Evolutionary conservation across 192 early-diverging fungal species (phyloP).

Genomic region (Lunasporangiospora selenospora): DNA sequence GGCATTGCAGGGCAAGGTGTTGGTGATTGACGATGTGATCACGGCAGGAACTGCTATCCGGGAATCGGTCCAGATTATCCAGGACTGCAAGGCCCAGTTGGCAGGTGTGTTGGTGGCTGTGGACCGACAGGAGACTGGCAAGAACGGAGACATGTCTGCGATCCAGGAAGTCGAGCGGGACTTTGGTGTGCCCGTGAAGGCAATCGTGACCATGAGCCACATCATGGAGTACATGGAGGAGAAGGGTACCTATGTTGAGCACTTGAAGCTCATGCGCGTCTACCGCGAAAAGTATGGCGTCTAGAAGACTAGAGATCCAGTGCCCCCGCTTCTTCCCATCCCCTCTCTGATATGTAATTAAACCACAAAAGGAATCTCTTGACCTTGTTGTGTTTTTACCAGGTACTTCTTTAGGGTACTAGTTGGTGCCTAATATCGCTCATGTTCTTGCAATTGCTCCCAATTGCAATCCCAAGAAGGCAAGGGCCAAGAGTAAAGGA

Average conservation of each 20-base stretch:
- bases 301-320: no score
- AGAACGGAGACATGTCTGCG: slow-evolving; percentile 70
- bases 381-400: no score
- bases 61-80: slow-evolving; percentile 86
- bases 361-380: no score
- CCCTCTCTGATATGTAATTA: no score
- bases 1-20: slow-evolving; percentile 73
- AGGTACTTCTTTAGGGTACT: no score
- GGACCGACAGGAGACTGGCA: slow-evolving; percentile 88
- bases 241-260: slow-evolving; percentile 65
- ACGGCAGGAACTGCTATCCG: slow-evolving; percentile 99
- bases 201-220: slow-evolving; percentile 86
- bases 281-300: slow-evolving; percentile 90
- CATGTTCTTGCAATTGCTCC: no score
- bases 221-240: slow-evolving; percentile 90
- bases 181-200: slow-evolving; percentile 78
- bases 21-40: slow-evolving; percentile 98
- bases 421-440: no score
- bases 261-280: slow-evolving; percentile 73
- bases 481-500: no score
- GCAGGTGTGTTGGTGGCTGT: slow-evolving; percentile 92
- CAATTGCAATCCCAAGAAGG: no score
- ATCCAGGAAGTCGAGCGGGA: slow-evolving; percentile 93
- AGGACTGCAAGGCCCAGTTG: slow-evolving; percentile 70
- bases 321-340: no score